These are phyloP conservation scores for Withania somnifera DNA, from an alignment of 305 asterid genomes.

Conservation along the genomic window DNA sequence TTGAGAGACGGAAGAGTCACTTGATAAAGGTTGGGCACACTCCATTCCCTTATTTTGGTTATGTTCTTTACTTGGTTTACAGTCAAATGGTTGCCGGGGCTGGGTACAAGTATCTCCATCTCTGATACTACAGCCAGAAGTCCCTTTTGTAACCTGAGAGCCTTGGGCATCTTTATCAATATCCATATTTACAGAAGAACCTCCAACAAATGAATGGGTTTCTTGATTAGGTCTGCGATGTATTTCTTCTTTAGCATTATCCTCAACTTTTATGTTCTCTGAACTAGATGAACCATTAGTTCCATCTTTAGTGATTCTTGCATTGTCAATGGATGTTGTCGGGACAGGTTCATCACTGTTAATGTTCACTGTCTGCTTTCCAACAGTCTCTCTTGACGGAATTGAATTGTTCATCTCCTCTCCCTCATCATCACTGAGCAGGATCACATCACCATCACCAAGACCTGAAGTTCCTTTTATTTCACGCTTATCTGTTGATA, in stretches of 20 bases:
- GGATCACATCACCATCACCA: conserved; percentile 30
- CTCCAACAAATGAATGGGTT: background rate
- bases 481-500: conserved; percentile 19
- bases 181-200: conserved; percentile 2
- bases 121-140: conserved; percentile 3
- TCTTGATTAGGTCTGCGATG: conserved; percentile 5
- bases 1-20: conserved; percentile 29
- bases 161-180: conserved; percentile 6
- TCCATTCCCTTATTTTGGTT: conserved; percentile 35
- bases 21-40: conserved; percentile 26
- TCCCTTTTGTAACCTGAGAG: conserved; percentile 2
- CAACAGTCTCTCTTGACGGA: conserved; percentile 14
- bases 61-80: conserved; percentile 25
- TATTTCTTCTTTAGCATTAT: conserved; percentile 16
- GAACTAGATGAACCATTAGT: conserved; percentile 18
- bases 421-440: conserved; percentile 53
- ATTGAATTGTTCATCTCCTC: conserved; percentile 21
- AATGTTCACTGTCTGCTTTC: conserved; percentile 15
- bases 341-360: conserved; percentile 18
- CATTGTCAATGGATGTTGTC: conserved; percentile 11
- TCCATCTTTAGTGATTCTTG: conserved; percentile 10
- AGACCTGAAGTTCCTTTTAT: conserved; percentile 15
- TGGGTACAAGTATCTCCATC: background rate
- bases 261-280: conserved; percentile 29
- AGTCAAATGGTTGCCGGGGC: conserved; percentile 22